Evolutionary conservation across 2,329 filamentous ascomycete species (phyloP).

Genomic region (Alternaria sp.): DNA sequence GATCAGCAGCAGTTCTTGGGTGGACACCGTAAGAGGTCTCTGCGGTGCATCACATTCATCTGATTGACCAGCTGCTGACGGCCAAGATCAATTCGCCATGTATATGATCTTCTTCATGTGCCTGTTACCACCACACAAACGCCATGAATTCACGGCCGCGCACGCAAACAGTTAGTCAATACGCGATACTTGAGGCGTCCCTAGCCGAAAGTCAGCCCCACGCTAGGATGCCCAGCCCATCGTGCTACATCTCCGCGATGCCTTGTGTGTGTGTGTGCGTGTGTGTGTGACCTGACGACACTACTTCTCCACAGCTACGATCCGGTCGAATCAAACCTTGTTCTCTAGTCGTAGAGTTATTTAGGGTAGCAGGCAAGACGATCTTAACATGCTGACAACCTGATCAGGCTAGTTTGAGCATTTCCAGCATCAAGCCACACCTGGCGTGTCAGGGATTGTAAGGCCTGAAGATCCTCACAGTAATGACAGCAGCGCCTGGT

Average conservation of each 20-base stretch:
- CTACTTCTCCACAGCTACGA: conserved; percentile 10
- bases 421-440: conserved; percentile 44
- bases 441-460: conserved; percentile 35
- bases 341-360: conserved; percentile 16
- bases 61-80: conserved; percentile 34
- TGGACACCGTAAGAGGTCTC: conserved; percentile 8
- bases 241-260: conserved; percentile 32
- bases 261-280: conserved; percentile 32
- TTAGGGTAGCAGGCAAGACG: conserved; percentile 9
- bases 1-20: conserved; percentile 30
- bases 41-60: conserved; percentile 30
- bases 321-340: conserved; percentile 15
- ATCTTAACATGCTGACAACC: conserved; percentile 24
- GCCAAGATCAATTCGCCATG: conserved; percentile 37
- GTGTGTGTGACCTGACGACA: conserved; percentile 31
- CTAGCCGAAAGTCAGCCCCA: conserved; percentile 42
- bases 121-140: conserved; percentile 41
- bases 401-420: conserved; percentile 34
- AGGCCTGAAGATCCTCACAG: conserved; percentile 42
- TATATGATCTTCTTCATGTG: conserved; percentile 31
- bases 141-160: conserved; percentile 40
- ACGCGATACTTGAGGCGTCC: conserved; percentile 38
- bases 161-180: conserved; percentile 35
- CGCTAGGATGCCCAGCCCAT: conserved; percentile 30
- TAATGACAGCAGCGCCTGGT: conserved; percentile 31